Percentiles rank a stretch among this genome's conserved stretches.
Evolutionary conservation across 2,329 filamentous ascomycete species (phyloP).

Genomic region (Claviceps humidiphila): DNA sequence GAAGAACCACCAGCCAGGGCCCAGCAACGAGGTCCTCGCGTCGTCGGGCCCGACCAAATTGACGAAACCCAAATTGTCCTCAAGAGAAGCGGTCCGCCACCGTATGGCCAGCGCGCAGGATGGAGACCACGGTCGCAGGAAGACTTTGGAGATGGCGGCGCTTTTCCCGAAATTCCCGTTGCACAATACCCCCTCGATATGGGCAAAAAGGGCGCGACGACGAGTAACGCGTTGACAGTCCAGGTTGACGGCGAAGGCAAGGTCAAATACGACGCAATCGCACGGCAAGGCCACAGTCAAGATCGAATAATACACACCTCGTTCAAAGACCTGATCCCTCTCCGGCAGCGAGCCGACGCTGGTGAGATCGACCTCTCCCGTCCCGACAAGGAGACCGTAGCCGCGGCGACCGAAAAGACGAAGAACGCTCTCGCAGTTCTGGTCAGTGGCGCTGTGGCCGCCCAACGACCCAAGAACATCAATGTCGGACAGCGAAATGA

Average conservation of each 20-base stretch:
- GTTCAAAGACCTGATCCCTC: conserved; percentile 91
- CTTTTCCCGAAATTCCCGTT: conserved; percentile 85
- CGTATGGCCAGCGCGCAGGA: conserved; percentile 75
- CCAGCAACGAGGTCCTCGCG: conserved; percentile 66
- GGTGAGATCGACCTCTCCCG: conserved; percentile 80
- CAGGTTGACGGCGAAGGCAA: conserved; percentile 86
- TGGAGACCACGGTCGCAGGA: conserved; percentile 84
- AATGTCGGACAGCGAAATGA: conserved; percentile 69
- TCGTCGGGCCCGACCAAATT: conserved; percentile 66
- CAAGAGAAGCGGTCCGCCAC: conserved; percentile 70
- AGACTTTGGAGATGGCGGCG: conserved; percentile 92
- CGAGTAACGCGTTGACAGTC: conserved; percentile 79
- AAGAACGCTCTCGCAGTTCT: conserved; percentile 72
- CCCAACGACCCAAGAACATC: conserved; percentile 93
- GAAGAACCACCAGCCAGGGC: conserved; percentile 63
- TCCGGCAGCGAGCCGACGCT: conserved; percentile 83
- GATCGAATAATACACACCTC: conserved; percentile 81
- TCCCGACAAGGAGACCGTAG: conserved; percentile 73
- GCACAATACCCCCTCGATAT: conserved; percentile 95
- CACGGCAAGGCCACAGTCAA: conserved; percentile 73
- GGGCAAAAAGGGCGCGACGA: conserved; percentile 63
- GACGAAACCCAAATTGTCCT: conserved; percentile 79
- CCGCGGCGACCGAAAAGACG: conserved; percentile 74
- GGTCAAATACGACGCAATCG: conserved; percentile 93
- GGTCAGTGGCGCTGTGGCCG: conserved; percentile 72